These are phyloP conservation scores for Aspergillus novoparasiticus DNA, from an alignment of 2,329 filamentous ascomycete genomes.

Conservation along the genomic window DNA sequence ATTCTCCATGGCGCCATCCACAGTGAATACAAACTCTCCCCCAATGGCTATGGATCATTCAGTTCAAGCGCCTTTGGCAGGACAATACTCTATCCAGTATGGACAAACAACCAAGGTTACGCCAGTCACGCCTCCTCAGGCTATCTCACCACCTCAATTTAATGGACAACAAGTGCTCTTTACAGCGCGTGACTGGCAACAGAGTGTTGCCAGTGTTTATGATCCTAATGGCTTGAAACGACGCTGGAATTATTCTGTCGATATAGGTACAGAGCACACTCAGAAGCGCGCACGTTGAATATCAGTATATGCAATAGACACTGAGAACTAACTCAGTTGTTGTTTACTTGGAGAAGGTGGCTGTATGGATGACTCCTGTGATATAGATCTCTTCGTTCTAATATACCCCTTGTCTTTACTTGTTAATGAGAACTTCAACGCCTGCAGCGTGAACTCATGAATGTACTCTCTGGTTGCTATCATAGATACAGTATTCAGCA, in stretches of 20 bases:
- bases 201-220: slow-evolving; percentile 51
- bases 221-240: slow-evolving; percentile 50
- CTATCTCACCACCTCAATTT: slow-evolving; percentile 37
- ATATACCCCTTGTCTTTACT: background rate
- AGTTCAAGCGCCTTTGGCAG: slow-evolving; percentile 27
- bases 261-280: slow-evolving; percentile 32
- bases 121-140: slow-evolving; percentile 32
- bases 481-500: background rate
- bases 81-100: slow-evolving; percentile 41
- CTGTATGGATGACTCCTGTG: background rate
- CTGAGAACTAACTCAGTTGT: background rate
- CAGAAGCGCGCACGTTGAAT: slow-evolving; percentile 38
- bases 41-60: slow-evolving; percentile 41
- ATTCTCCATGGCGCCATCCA: slow-evolving; percentile 71
- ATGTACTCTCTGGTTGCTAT: background rate
- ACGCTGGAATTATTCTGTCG: slow-evolving; percentile 45
- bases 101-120: slow-evolving; percentile 32
- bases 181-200: slow-evolving; percentile 51
- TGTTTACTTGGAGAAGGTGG: background rate
- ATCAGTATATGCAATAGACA: background rate
- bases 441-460: background rate
- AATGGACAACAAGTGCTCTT: slow-evolving; percentile 41
- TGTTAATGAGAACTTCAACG: background rate
- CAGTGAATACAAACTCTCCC: slow-evolving; percentile 43
- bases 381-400: background rate